Percentiles rank a stretch among this genome's conserved stretches.
Conservation (phyloP, 768 basidiomycete species). For the Sarcomyxa edulis region DNA sequence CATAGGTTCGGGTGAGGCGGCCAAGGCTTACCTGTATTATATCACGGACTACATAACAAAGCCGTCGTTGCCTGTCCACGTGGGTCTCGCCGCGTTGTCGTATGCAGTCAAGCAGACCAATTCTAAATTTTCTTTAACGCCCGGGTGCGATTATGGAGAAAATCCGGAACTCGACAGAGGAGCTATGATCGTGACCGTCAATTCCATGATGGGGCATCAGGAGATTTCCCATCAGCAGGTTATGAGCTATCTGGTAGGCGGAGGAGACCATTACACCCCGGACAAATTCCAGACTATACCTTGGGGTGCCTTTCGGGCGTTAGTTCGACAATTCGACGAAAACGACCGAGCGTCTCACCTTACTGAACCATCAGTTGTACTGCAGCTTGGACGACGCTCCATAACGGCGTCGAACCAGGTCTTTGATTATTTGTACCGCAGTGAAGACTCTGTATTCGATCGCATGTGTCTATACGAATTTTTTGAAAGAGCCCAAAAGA, state of each 20-base stretch:
- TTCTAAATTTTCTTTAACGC: too few species aligned
- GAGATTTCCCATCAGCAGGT: background rate
- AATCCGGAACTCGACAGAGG: too few species aligned
- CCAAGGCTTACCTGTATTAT: conserved; percentile 25
- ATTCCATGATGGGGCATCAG: too few species aligned
- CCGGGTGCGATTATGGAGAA: too few species aligned
- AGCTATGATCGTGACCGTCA: too few species aligned
- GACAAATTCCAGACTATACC: background rate
- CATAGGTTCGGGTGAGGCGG: conserved; percentile 20
- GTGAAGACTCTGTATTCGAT: background rate
- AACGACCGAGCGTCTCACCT: background rate
- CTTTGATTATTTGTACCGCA: background rate
- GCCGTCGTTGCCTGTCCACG: conserved; percentile 11
- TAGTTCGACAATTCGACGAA: background rate
- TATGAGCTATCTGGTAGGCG: background rate
- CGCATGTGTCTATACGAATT: background rate
- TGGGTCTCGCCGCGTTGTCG: conserved; percentile 9
- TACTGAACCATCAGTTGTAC: background rate
- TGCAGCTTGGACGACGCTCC: background rate
- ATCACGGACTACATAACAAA: conserved; percentile 32
- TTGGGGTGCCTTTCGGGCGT: background rate
- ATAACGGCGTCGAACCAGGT: background rate
- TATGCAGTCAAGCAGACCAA: conserved; percentile 10
- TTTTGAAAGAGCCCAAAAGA: background rate
- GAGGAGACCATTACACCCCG: background rate